Base-by-base conservation (phyloP, 2,329 filamentous ascomycete species). In the Trichoderma asperellum region DNA sequence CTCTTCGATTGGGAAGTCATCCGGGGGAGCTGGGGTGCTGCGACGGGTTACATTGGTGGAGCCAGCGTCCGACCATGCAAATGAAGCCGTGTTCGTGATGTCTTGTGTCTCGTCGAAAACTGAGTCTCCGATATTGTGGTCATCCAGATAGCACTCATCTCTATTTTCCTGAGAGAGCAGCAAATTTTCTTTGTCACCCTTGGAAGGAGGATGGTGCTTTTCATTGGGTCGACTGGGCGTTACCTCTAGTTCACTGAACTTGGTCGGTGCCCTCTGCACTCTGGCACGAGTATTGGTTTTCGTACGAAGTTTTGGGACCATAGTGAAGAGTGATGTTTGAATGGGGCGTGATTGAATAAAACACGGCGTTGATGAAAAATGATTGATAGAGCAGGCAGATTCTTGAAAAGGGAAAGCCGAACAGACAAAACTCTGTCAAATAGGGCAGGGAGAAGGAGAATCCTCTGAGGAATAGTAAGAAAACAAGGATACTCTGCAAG, bases 211-310 rank as follows among this genome's bases (percentile, higher is more conserved):
- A 27, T 55, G 24, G 4, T 18, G 11, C 11, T 61, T 18, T 69
- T 73, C 60, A 57, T 74, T 72, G 11, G 69, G 75, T n/a, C 72
- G 75, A 0, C 75, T 79, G 5, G 79, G 77, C 6, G 79, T 79
- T 2, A 77, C 78, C 7, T 80, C 77, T 2, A 81, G 73, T 64
- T 80, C 70, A 2, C 74, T 73, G 21, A 81, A 73, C 49, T 73
- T 67, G 0, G 73, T 73, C 12, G 72, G 16, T 16, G 68, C 71
- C 24, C 68, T 70, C 40, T 70, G 72, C 5, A 61, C 21, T 10
- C 59, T 34, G 2, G 35, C 40, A 3, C 40, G 29, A 0, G 49
- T 63, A 2, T 58, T 61, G 1, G 66, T 37, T 3, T 68, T 70
- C 1, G 37, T 1, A 7, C 69, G 65, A 4, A 32, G 58, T 34